Conservation (phyloP, 805 yeast species). For the Lipomyces sp. region DNA sequence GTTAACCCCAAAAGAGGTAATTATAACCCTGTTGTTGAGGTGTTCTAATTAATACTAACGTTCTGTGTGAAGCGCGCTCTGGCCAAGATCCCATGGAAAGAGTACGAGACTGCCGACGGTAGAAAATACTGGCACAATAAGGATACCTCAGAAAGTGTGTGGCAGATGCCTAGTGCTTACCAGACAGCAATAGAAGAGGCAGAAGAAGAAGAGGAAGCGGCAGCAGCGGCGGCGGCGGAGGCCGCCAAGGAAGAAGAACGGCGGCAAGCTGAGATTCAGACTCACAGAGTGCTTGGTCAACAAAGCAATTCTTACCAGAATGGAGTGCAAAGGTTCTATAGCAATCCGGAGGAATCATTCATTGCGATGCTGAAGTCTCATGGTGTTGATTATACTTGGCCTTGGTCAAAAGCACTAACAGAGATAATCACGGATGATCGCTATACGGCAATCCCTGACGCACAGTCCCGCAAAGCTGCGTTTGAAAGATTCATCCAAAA, state of each 20-base stretch:
- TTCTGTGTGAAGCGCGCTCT: slow-evolving; percentile 48
- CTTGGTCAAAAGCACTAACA: slow-evolving; percentile 69
- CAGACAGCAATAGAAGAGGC: slow-evolving; percentile 39
- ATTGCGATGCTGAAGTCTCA: slow-evolving; percentile 57
- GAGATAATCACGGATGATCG: slow-evolving; percentile 60
- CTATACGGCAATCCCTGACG: slow-evolving; percentile 70
- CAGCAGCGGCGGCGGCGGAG: background rate
- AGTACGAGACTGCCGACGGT: slow-evolving; percentile 60
- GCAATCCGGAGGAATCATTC: slow-evolving; percentile 47
- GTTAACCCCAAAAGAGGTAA: slow-evolving; percentile 47
- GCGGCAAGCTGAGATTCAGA: slow-evolving; percentile 11
- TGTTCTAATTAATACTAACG: background rate
- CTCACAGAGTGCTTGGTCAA: background rate
- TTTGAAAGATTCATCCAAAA: slow-evolving; percentile 65
- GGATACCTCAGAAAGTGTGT: slow-evolving; percentile 67
- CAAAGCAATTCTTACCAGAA: slow-evolving; percentile 1
- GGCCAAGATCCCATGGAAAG: slow-evolving; percentile 59
- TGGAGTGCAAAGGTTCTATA: slow-evolving; percentile 1
- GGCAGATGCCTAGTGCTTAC: slow-evolving; percentile 74
- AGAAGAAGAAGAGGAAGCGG: slow-evolving; percentile 31
- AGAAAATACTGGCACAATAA: slow-evolving; percentile 70
- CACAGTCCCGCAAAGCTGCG: slow-evolving; percentile 60
- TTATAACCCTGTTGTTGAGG: background rate
- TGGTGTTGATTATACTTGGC: slow-evolving; percentile 73
- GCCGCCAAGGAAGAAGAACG: background rate